Evolutionary conservation across 2,329 filamentous ascomycete genomes (phyloP), one percentile per base, ranked within the genome.

Genomic region (Penicillium expansum): DNA sequence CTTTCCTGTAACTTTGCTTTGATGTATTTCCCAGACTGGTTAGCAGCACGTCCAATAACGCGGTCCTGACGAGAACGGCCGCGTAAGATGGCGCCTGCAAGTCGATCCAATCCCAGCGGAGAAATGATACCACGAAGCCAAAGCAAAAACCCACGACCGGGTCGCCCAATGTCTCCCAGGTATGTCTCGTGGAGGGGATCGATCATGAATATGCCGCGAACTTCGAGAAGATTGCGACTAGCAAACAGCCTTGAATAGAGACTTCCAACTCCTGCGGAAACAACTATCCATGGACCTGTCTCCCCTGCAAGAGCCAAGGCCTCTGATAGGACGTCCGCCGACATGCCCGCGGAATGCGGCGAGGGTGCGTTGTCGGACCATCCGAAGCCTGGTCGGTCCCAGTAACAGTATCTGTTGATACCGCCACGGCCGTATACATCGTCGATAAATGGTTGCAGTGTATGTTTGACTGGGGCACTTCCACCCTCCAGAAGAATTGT

Each of bases 1-100:
- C 88, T 93, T 77, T 99, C 94, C 75, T 99, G 94, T 55, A 99
- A 80, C 75, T 92, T 90, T 5, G 92, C 89, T 72, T 95, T 96
- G 73, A 97, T 88, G 71, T 85, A 88, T 72, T 92, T 95, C 59
- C 90, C 90, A 24, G 82, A 82, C 74, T 96, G 91, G 69, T 91
- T 88, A 0, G 91, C 86, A 5, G 86, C 85, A 43, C 85, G 83
- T 13, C 94, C 94, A 74, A 89, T 95, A 11, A 96, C 86, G 10
- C 94, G 88, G 72, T 97, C 93, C 70, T 89, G 85, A 37, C 90
- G 86, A 1, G 83, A 88, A 39, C 92, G 88, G 37, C 92, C 91
- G 51, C 85, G 84, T 79, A 97, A 90, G 6, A 97, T 74, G 8
- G 92, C 92, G 0, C 89, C 92, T 0, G 86, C 82, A 33, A 96